Evolutionary conservation across 495 filamentous ascomycete genomes (phyloP).

Genomic region (Annulohypoxylon nitens): DNA sequence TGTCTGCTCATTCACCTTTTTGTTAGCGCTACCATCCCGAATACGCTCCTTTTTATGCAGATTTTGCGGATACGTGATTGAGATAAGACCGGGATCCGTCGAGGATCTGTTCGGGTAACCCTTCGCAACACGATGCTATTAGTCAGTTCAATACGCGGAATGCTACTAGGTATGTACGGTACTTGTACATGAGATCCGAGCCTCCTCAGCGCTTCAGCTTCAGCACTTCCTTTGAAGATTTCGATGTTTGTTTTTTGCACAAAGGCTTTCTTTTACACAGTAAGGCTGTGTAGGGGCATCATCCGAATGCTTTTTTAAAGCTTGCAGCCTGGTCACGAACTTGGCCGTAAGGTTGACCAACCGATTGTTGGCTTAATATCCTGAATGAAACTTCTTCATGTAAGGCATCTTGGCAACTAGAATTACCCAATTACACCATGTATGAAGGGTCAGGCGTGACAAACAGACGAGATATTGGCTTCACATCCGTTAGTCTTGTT

Average conservation of each 20-base stretch:
- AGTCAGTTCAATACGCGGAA: neutral
- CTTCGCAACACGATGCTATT: conserved; percentile 15
- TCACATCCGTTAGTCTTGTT: neutral
- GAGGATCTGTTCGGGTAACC: conserved; percentile 1
- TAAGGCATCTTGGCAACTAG: conserved; percentile 2
- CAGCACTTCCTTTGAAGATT: neutral
- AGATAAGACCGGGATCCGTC: conserved; percentile 25
- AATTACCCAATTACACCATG: neutral
- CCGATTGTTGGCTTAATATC: neutral
- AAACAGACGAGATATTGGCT: neutral
- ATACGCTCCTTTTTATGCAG: conserved; percentile 7
- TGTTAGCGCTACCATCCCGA: conserved; percentile 31
- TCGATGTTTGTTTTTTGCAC: neutral
- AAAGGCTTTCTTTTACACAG: too few species aligned
- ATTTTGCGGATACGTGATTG: conserved; percentile 1
- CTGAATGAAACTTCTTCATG: neutral
- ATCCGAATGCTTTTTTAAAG: neutral
- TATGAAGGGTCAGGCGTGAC: neutral
- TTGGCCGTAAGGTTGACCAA: conserved; percentile 3
- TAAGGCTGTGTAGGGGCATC: neutral
- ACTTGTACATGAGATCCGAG: neutral
- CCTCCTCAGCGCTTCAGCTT: neutral
- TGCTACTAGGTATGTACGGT: neutral
- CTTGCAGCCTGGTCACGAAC: neutral
- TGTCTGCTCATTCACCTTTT: neutral